Evolutionary conservation across 108 stramenopile species (phyloP).

Genomic region (Cyclotella cryptica): DNA sequence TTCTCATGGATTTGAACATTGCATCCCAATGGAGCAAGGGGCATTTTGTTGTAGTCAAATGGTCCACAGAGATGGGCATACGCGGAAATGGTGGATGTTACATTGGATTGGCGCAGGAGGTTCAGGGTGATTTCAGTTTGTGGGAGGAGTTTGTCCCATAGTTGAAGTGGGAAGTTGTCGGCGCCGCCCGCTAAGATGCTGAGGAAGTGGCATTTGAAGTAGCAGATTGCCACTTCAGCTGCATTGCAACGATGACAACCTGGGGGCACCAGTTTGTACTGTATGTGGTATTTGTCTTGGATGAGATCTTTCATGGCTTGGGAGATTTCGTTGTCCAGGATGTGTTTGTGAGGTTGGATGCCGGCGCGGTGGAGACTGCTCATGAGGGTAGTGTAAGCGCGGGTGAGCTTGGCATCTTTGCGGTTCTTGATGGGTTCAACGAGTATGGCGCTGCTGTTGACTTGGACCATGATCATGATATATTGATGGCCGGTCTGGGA

Average conservation of each 20-base stretch:
- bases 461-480: too few species aligned
- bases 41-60: not conserved
- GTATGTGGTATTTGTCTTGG: not conserved
- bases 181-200: conserved; percentile 24
- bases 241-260: conserved; percentile 11
- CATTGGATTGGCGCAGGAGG: conserved; percentile 43
- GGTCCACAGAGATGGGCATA: not conserved
- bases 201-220: conserved; percentile 54
- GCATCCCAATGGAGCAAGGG: not conserved
- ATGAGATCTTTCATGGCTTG: not conserved
- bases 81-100: conserved; percentile 51
- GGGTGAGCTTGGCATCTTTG: not conserved
- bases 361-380: not conserved
- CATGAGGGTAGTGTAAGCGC: not conserved
- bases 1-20: not conserved
- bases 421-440: not conserved
- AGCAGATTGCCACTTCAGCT: conserved; percentile 32
- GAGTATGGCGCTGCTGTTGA: not conserved
- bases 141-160: conserved; percentile 13
- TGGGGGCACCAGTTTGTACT: not conserved
- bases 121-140: conserved; percentile 35
- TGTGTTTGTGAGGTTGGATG: not conserved
- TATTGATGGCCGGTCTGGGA: not conserved
- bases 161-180: not conserved
- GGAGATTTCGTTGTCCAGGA: not conserved